Evolutionary conservation across 345 rosid species (phyloP).

Genomic region (Fremontodendron californicum): DNA sequence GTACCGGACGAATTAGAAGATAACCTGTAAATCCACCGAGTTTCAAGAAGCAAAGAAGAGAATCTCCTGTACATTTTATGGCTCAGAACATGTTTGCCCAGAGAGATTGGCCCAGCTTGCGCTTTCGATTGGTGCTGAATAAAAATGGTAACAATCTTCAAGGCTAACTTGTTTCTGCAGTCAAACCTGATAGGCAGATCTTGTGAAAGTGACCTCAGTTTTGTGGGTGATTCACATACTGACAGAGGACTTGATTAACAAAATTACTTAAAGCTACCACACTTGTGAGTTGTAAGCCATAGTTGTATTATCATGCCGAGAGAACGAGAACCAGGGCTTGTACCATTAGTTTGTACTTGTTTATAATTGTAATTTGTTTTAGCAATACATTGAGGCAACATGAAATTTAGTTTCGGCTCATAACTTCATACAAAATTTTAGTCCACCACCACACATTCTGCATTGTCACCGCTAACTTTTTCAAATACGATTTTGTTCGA

Average conservation of each 20-base stretch:
- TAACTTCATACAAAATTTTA: background rate
- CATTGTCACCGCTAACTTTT: background rate
- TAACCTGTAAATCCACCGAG: constrained; percentile 29
- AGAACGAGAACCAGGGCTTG: background rate
- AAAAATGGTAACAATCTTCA: constrained; percentile 13
- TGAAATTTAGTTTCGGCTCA: background rate
- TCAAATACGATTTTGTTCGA: no score
- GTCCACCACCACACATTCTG: background rate
- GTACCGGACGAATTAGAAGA: constrained; percentile 91
- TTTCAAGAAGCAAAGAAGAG: constrained; percentile 1
- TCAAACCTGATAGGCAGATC: constrained; percentile 7
- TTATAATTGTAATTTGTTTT: constrained; percentile 4
- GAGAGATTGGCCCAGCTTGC: constrained; percentile 32
- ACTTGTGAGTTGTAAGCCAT: constrained; percentile 16
- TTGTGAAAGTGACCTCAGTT: constrained; percentile 23
- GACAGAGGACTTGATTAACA: background rate
- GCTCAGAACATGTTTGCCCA: constrained; percentile 20
- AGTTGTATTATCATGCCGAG: constrained; percentile 10
- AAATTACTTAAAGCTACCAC: constrained; percentile 9
- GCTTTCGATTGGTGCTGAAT: constrained; percentile 36
- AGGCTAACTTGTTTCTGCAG: background rate
- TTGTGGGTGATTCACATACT: constrained; percentile 24
- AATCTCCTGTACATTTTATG: constrained; percentile 11
- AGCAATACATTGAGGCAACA: background rate
- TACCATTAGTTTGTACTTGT: constrained; percentile 13